A percentile compares a stretch with the other conserved stretches of the same genome.
phyloP scores from a whole-genome alignment of 371 early-diverging fungal genomes.

The Mortierella sp. region DNA sequence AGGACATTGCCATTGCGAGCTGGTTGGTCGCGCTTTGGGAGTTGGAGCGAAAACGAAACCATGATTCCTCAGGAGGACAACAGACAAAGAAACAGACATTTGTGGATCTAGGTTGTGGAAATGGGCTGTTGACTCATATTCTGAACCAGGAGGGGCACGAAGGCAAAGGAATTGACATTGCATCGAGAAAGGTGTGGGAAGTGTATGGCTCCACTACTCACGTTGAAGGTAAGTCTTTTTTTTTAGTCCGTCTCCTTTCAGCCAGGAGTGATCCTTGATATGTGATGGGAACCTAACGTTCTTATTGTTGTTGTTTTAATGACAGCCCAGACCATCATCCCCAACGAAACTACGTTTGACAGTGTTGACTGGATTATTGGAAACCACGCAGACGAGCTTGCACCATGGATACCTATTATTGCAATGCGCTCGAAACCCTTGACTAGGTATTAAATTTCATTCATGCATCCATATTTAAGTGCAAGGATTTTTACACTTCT shows the following conservation, averaged over 20 bases:
- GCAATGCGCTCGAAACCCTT: conserved; percentile 71
- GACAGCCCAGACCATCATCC: conserved; percentile 73
- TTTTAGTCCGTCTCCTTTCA: not conserved
- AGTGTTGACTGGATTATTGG: conserved; percentile 88
- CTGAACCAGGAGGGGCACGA: conserved; percentile 81
- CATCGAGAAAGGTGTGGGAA: conserved; percentile 84
- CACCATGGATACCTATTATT: conserved; percentile 90
- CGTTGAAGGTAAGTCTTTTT: conserved; percentile 23
- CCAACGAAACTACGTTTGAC: conserved; percentile 61
- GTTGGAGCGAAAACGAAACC: conserved; percentile 54
- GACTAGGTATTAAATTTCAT: conserved; percentile 61
- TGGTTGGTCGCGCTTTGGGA: conserved; percentile 85
- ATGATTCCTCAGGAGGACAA: not conserved
- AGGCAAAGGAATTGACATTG: conserved; percentile 88
- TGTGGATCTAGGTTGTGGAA: conserved; percentile 95
- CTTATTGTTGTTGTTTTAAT: conserved; percentile 7
- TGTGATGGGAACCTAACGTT: too few relatives aligned
- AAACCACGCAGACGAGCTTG: conserved; percentile 93
- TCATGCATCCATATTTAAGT: not conserved
- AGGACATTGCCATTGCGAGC: conserved; percentile 88
- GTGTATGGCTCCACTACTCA: conserved; percentile 49
- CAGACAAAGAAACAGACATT: conserved; percentile 63
- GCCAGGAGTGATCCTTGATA: too few relatives aligned
- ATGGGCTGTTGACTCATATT: conserved; percentile 86
- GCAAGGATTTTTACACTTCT: not conserved